These are phyloP conservation scores for Phytopythium boreale DNA, from an alignment of 352 stramenopile species.

Conservation along the genomic window DNA sequence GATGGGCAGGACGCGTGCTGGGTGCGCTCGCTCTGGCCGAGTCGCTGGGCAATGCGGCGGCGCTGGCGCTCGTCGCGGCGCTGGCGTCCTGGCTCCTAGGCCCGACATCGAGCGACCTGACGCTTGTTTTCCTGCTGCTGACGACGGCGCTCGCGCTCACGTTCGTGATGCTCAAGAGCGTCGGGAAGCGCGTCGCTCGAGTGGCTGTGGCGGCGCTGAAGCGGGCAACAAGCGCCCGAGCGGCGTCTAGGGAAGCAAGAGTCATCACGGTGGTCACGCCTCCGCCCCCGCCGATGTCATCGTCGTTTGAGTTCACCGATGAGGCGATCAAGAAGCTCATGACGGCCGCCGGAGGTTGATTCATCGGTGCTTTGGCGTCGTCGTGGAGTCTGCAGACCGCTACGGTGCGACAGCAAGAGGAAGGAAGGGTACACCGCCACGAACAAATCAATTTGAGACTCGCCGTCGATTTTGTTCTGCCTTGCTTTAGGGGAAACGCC, in stretches of 20 bases:
- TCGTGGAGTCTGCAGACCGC: too few species aligned
- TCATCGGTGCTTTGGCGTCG: too few species aligned
- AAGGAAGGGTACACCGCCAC: too few species aligned
- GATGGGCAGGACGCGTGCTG: slow-evolving; percentile 45
- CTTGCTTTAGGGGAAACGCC: too few species aligned
- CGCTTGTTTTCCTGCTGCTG: slow-evolving; percentile 59
- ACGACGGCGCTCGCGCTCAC: slow-evolving; percentile 51
- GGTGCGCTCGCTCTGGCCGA: slow-evolving; percentile 51
- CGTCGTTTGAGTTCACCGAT: neutral
- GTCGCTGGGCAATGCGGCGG: slow-evolving; percentile 43
- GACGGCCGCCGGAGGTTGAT: neutral
- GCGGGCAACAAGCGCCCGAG: neutral
- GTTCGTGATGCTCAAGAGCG: slow-evolving; percentile 43
- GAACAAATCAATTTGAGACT: neutral
- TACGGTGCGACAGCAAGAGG: too few species aligned
- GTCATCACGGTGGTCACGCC: neutral
- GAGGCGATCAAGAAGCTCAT: neutral
- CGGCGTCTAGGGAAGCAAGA: neutral
- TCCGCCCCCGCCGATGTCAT: neutral
- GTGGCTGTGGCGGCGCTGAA: neutral
- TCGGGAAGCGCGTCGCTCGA: slow-evolving; percentile 14
- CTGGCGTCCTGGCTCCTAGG: slow-evolving; percentile 64
- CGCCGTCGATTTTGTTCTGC: too few species aligned
- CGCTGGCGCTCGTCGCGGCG: slow-evolving; percentile 46
- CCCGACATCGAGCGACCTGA: slow-evolving; percentile 49